Conservation (phyloP, 2,329 filamentous ascomycete genomes). For the Aspergillus sp. region DNA sequence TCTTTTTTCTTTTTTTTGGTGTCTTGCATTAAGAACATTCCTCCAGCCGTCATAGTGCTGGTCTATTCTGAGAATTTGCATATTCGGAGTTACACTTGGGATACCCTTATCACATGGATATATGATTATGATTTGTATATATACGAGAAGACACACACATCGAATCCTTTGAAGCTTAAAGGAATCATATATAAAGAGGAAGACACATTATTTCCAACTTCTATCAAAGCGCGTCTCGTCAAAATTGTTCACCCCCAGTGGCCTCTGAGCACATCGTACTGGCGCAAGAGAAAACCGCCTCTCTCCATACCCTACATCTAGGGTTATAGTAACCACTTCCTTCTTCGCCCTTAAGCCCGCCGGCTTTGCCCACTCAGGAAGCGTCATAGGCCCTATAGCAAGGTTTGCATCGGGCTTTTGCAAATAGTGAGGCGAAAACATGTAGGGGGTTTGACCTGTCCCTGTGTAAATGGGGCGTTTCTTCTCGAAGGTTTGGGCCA, state of each 20-base stretch:
- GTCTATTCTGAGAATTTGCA: background rate
- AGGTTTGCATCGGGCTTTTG: background rate
- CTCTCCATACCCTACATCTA: background rate
- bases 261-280: no score
- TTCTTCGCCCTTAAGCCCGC: background rate
- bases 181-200: no score
- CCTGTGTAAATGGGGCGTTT: background rate
- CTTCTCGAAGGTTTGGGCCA: no score
- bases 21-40: slow-evolving; percentile 1
- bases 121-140: background rate
- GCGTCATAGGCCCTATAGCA: background rate
- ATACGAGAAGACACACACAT: no score
- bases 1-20: background rate
- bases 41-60: background rate
- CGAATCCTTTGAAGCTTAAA: no score
- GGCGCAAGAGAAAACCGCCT: no score
- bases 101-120: background rate
- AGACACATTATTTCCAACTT: no score
- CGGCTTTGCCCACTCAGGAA: background rate
- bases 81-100: background rate
- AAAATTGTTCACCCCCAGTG: no score
- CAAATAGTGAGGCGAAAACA: background rate
- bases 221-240: no score
- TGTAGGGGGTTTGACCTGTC: background rate
- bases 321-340: background rate